Evolutionary conservation across 2,329 filamentous ascomycete species (phyloP), one percentile per base, ranked within the genome.

Genomic region (Teratosphaeria zuluensis): DNA sequence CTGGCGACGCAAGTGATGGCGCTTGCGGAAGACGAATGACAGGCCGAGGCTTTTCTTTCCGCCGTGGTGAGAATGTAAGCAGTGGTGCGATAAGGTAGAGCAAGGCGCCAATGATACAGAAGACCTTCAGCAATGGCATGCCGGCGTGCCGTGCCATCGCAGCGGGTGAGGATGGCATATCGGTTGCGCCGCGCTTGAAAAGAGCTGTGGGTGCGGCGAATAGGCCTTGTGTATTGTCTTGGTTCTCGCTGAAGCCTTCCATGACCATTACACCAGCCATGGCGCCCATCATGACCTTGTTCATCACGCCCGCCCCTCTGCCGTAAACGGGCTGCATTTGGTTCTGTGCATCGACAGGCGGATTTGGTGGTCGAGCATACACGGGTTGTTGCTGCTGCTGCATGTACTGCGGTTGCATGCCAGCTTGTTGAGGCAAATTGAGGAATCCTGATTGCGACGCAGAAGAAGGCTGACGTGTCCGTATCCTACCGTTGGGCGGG

Each of bases 231-330:
- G 75, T 67, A 58, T 69, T 85, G 53, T 84, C 82, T 70, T 84
- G 74, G 42, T 74, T 71, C 65, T 85, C 76, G 70, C 88, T 82
- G 58, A 92, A 79, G 1, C 90, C 90, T 74, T 96, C 91, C 65
- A 96, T 76, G 35, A 96, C 81, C 92, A 97, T 96, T 19, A 97
- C 78, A 14, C 90, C 91, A 28, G 92, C 92, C 60, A 97, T 81
- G 19, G 92, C 92, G 51, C 92, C 92, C 4, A 96, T 85, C 89
- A 96, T 94, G 64, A 96, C 80, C 75, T 95, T 95, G 68, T 81
- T 83, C 66, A 84, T 74, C 64, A 80, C 77, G 38, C 80, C 80
- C 16, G 77, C 75, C 52, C 74, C 59, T 76, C 73, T 58, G 73
- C 72, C 63, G 72, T 69, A 69, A 53, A 61, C 60, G 65, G 70